Percentiles rank a stretch among this genome's conserved stretches.
phyloP scores from a whole-genome alignment of 352 stramenopile genomes.

The Phytophthora quininea region DNA sequence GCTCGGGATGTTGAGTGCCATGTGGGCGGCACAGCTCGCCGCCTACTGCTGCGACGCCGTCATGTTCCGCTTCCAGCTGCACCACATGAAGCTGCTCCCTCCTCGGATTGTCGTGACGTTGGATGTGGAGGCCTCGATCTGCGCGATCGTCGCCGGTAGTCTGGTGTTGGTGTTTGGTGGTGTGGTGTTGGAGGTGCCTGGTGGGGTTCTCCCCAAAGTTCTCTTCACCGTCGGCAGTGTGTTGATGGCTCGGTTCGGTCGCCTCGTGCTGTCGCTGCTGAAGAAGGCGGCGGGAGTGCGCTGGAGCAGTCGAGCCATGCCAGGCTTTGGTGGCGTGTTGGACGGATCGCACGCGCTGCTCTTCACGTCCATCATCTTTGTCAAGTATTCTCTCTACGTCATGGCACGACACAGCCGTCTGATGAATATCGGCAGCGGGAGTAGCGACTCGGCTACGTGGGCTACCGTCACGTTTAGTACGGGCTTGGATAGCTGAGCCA shows the following conservation, averaged over 20 bases:
- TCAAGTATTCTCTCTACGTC: conserved; percentile 55
- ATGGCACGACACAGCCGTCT: conserved; percentile 17
- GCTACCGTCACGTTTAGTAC: conserved; percentile 38
- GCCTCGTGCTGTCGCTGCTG: conserved; percentile 92
- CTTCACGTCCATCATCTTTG: conserved; percentile 70
- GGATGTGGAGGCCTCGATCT: conserved; percentile 52
- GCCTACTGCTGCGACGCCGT: conserved; percentile 54
- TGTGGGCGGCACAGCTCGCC: conserved; percentile 53
- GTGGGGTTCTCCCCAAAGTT: conserved; percentile 64
- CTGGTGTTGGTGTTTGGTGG: conserved; percentile 43
- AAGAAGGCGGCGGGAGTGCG: conserved; percentile 93
- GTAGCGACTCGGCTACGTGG: conserved; percentile 26
- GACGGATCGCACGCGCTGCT: conserved; percentile 92
- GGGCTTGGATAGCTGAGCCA: conserved; percentile 11
- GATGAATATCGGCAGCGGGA: conserved; percentile 14
- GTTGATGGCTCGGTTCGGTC: conserved; percentile 89
- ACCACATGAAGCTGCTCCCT: conserved; percentile 49
- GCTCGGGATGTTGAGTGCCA: conserved; percentile 47
- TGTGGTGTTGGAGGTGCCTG: conserved; percentile 36
- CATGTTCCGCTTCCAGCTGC: conserved; percentile 60
- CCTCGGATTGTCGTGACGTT: conserved; percentile 48
- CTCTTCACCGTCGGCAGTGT: conserved; percentile 84
- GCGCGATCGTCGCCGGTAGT: conserved; percentile 42
- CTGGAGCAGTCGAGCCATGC: conserved; percentile 92
- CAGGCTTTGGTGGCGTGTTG: conserved; percentile 93